Percentiles rank a stretch among this genome's conserved stretches.
phyloP scores from a whole-genome alignment of 2,329 filamentous ascomycete genomes.

The Fusarium mundagurra region DNA sequence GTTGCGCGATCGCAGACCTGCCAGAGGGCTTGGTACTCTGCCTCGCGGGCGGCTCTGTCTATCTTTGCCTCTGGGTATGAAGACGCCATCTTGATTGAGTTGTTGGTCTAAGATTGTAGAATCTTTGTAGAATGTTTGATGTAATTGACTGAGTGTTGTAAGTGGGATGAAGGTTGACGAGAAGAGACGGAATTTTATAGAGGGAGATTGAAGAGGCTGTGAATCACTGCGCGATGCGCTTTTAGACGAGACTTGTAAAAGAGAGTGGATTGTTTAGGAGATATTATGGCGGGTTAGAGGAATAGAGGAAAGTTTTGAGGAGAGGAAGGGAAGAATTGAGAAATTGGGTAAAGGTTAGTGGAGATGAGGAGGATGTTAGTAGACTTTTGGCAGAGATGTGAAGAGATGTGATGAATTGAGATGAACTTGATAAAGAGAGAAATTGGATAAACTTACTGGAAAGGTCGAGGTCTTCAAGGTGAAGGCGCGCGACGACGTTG shows the following conservation, averaged over 20 bases:
- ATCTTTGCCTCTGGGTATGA: background rate
- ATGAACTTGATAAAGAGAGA: background rate
- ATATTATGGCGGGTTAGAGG: background rate
- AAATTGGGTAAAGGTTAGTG: background rate
- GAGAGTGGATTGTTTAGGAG: background rate
- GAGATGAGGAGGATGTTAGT: background rate
- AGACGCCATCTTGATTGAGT: conserved; percentile 7
- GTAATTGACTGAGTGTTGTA: background rate
- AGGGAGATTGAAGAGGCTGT: background rate
- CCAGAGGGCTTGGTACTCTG: conserved; percentile 43
- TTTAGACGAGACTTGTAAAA: background rate
- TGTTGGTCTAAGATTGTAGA: background rate
- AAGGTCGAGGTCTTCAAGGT: accelerated
- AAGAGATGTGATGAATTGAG: background rate
- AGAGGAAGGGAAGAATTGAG: background rate
- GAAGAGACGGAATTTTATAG: background rate
- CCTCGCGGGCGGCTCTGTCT: conserved; percentile 17
- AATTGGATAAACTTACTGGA: background rate
- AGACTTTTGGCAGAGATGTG: background rate
- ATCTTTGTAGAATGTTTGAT: background rate
- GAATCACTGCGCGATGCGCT: background rate
- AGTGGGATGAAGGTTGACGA: background rate
- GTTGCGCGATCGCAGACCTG: conserved; percentile 34
- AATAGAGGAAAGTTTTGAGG: background rate
- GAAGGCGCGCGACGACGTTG: background rate